Evolutionary conservation across 495 filamentous ascomycete species (phyloP), one percentile per base, ranked within the genome.

Genomic region (Aspergillus mulundensis): DNA sequence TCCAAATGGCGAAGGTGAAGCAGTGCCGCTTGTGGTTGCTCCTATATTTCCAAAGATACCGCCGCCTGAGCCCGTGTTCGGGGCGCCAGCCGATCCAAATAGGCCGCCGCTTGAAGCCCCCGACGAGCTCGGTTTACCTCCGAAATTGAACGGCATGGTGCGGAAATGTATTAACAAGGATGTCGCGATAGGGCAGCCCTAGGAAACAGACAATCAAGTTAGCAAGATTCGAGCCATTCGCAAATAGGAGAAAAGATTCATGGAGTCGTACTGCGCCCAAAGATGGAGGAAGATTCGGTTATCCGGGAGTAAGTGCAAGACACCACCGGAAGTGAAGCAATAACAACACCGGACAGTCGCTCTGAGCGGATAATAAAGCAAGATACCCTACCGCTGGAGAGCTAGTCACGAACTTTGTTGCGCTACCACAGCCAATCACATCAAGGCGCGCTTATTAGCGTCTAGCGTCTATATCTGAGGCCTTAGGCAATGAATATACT

Each of bases 31-130:
- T 32, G 73, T 62, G 45, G 70, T 58, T 62, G 69, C 72, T 66
- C 71, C 74, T 64, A 70, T 66, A 65, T 76, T 78, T 50, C 75
- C 75, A 64, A 78, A 78, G 32, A 78, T 58, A 42, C 65, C 63
- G 50, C 65, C 66, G 23, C 67, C 55, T n/a, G 71, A 60, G 21
- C 61, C 62, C 24, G 66, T 52, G 52, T 63, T 66, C 28, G 70
- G 58, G 19, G 59, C 41, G 42, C 64, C 68, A 28, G 68, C 66
- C 41, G 72, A 68, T 7, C 77, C 75, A 54, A 80, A 80, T 5
- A 76, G 55, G 34, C 66, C 52, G 34, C 69, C 66, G 36, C 61
- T 60, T 43, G 77, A 61, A 6, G 57, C 60, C 40, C 70, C 74
- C 38, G 63, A 68, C 16, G 73, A 70, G 53, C 67, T 60, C 11